Evolutionary conservation across 306 rosid genomes (phyloP).

Genomic region (Vigna unguiculata): DNA sequence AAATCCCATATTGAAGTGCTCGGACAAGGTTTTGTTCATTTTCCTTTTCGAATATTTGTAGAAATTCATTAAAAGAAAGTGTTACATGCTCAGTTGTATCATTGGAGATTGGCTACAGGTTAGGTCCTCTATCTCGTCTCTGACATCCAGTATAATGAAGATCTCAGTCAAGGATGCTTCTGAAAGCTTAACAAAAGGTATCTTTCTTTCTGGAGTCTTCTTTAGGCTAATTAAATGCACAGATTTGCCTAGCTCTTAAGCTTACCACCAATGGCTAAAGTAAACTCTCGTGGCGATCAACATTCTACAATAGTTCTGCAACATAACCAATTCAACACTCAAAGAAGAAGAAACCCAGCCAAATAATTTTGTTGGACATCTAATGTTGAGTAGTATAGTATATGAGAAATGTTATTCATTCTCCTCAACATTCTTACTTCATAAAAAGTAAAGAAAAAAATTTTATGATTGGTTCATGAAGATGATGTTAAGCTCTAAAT

Average conservation of each 20-base stretch:
- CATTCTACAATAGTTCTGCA: conserved; percentile 18
- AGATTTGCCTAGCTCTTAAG: conserved; percentile 15
- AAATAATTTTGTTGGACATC: conserved; percentile 34
- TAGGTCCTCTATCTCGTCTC: conserved; percentile 72
- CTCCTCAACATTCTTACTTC: conserved; percentile 11
- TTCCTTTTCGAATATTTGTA: conserved; percentile 29
- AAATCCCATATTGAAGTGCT: conserved; percentile 64
- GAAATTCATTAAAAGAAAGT: conserved; percentile 19
- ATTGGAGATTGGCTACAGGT: conserved; percentile 61
- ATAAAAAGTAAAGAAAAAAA: conserved; percentile 14
- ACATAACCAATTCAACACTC: conserved; percentile 22
- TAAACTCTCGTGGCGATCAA: conserved; percentile 14
- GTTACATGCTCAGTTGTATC: conserved; percentile 35
- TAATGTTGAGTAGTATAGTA: conserved; percentile 16
- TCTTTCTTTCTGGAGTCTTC: conserved; percentile 28
- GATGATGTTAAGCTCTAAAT: conserved; percentile 13
- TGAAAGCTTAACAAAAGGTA: conserved; percentile 74
- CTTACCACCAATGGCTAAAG: conserved; percentile 13
- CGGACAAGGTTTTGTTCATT: conserved; percentile 71
- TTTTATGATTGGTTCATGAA: conserved; percentile 38
- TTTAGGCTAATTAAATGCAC: conserved; percentile 32
- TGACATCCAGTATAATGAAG: conserved; percentile 68
- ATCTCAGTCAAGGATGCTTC: conserved; percentile 79
- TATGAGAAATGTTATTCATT: conserved; percentile 25
- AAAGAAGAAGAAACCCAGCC: conserved; percentile 5